Base-by-base conservation (phyloP, 1,284 basidiomycete species). In the Apiotrichum mycotoxinovorans region DNA sequence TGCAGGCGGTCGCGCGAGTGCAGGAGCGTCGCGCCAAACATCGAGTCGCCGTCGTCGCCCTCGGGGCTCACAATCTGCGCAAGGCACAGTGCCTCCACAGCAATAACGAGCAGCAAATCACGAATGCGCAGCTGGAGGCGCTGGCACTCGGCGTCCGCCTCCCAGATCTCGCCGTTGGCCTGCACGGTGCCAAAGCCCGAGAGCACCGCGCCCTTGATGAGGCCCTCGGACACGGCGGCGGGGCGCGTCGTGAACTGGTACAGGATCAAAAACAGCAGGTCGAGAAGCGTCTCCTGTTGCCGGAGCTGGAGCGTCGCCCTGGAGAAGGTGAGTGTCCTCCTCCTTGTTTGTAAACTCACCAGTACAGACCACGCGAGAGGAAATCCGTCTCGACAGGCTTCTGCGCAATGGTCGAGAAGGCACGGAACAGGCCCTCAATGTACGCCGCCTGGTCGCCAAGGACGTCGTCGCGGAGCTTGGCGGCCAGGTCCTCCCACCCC, bases 221-320 rank as follows among this genome's bases (percentile, higher is more conserved):
- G 65, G 11, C 66, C 72, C 53, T 73, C 66, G 25, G 72, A 70
- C 9, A 71, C 68, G 18, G 58, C 51, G 3, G 70, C 67, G 7
- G 67, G 60, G 7, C 71, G 64, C 14, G 65, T 58, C 11, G 71
- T 64, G 27, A 57, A 66, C 44, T 69, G 64, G 45, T 67, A 71
- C 14, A 75, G 65, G 10, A 67, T 52, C 37, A 67, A 61, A 58
- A 75, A 73, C 26, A 75, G 64, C 25, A 75, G 64, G 41, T 70
- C 67, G 33, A 75, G 65, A 17, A 70, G 48, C 14, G 61, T 56
- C 37, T 67, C 67, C 61, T 75, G 73, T 15, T 68, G 56, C 3
- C 66, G 66, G 8, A 75, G 61, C 55, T 75, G 71, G 26, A 70
- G 64, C 17, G 63, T 67, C 10, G 70, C 65, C 71, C 72, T 74